Conservation (phyloP, 345 rosid species). For the Eucalyptus sp. region DNA sequence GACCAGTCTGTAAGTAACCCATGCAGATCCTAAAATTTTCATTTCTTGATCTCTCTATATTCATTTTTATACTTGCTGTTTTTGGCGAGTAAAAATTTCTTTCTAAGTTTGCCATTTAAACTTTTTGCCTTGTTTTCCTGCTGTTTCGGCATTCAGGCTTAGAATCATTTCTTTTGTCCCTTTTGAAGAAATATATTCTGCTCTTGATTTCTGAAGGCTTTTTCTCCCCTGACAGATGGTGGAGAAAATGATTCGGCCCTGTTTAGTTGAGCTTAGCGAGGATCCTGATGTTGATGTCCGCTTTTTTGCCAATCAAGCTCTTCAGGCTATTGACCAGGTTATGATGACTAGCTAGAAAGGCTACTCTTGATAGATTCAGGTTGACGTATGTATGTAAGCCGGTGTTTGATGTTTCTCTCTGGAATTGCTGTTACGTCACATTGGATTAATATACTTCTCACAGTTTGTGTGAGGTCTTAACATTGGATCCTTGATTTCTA, state of each 20-base stretch:
- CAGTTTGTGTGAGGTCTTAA: not conserved
- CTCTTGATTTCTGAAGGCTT: not conserved
- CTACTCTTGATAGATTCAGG: not conserved
- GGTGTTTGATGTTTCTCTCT: not conserved
- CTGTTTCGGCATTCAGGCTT: not conserved
- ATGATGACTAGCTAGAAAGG: slow-evolving; percentile 61
- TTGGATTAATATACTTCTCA: not conserved
- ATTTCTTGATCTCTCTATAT: not conserved
- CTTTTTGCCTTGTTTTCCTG: not conserved
- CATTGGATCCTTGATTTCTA: not conserved
- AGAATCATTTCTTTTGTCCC: not conserved
- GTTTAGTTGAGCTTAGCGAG: slow-evolving; percentile 76
- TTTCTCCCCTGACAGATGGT: slow-evolving; percentile 33
- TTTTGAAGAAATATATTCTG: not conserved
- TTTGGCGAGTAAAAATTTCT: not conserved
- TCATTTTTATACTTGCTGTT: not conserved
- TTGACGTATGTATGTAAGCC: not conserved
- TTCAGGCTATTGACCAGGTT: slow-evolving; percentile 59
- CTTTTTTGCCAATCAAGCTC: slow-evolving; percentile 74
- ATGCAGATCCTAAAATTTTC: not conserved
- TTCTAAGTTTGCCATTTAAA: not conserved
- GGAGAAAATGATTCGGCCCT: slow-evolving; percentile 67
- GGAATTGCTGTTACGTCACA: not conserved
- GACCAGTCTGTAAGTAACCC: slow-evolving; percentile 61
- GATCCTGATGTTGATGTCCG: slow-evolving; percentile 95